Evolutionary conservation across 2,329 filamentous ascomycete species (phyloP), one percentile per base, ranked within the genome.

Genomic region (Cercospora zeae-maydis): DNA sequence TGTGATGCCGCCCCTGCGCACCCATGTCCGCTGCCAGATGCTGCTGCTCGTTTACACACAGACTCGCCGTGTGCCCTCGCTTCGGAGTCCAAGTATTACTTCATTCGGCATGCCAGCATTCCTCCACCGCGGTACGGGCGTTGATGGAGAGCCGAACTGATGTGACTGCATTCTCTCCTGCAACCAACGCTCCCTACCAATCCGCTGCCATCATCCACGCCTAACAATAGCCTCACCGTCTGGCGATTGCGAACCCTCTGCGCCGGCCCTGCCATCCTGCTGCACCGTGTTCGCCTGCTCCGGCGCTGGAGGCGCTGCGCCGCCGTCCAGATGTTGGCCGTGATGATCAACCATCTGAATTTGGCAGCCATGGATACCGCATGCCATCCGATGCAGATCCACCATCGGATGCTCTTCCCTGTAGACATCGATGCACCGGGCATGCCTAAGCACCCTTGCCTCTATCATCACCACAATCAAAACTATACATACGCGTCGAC

Each of bases 81-180:
- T 53, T 52, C 63, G 33, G 61, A 16, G 16, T 60, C 42, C 37
- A 39, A 60, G 16, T 36, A 54, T 52, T 65, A 58, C 65, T 59
- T 24, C 45, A 59, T 65, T 52, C 19, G 63, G 65, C 55, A 49
- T 52, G 30, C 54, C 64, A 59, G 61, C 58, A 64, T 61, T 64
- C 58, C 62, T 42, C 14, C 47, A 52, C 24, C 19, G 30, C 27
- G 58, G 56, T 62, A 63, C 66, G 66, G 67, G 66, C 65, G 54
- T 63, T 53, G 42, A 67, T 71, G 70, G 70, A 68, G 70, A 72
- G 69, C 70, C 70, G 70, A 66, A 69, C 53, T 59, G 63, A 65
- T 51, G 64, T 69, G 64, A 27, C 24, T 27, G 63, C 67, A 69
- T 68, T 65, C 66, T 60, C 59, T 60, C 64, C 58, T 62, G 53